Evolutionary conservation across 2,329 filamentous ascomycete genomes (phyloP).

Genomic region (Didymellaceae sp.): DNA sequence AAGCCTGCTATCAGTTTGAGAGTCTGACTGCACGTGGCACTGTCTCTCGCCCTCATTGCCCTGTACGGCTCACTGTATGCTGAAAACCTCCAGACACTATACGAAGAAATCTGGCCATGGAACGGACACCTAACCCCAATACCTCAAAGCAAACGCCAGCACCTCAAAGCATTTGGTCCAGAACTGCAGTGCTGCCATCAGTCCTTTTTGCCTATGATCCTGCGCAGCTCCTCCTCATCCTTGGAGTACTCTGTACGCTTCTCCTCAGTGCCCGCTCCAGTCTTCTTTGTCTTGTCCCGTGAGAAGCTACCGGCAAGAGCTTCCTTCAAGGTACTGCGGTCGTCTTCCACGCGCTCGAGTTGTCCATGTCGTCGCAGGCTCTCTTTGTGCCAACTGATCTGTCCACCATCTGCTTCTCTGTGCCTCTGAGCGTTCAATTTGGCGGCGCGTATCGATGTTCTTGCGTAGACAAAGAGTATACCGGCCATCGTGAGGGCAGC

Average conservation of each 20-base stretch:
- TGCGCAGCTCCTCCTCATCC: conserved; percentile 49
- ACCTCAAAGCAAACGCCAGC: too few relatives aligned
- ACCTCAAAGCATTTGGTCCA: background rate
- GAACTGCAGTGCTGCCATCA: conserved; percentile 9
- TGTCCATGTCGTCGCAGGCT: conserved; percentile 60
- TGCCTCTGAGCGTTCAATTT: conserved; percentile 69
- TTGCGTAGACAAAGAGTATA: conserved; percentile 66
- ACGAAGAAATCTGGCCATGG: too few relatives aligned
- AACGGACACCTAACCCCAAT: too few relatives aligned
- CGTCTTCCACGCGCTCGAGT: conserved; percentile 53
- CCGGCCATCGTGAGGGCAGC: conserved; percentile 69
- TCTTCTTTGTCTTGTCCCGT: conserved; percentile 34
- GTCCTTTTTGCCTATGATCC: conserved; percentile 45
- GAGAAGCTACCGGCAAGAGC: conserved; percentile 42
- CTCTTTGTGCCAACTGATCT: conserved; percentile 62
- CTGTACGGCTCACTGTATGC: background rate
- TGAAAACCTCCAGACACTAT: background rate
- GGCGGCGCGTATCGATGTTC: conserved; percentile 70
- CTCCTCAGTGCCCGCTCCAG: conserved; percentile 30
- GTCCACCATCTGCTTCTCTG: conserved; percentile 64
- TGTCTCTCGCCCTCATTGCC: background rate
- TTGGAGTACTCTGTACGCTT: conserved; percentile 42
- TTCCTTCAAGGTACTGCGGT: conserved; percentile 41
- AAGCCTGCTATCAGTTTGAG: conserved; percentile 1
- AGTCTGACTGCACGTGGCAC: conserved; percentile 6